phyloP scores from a whole-genome alignment of 2,329 filamentous ascomycete species.

The Xylariaceae sp. region DNA sequence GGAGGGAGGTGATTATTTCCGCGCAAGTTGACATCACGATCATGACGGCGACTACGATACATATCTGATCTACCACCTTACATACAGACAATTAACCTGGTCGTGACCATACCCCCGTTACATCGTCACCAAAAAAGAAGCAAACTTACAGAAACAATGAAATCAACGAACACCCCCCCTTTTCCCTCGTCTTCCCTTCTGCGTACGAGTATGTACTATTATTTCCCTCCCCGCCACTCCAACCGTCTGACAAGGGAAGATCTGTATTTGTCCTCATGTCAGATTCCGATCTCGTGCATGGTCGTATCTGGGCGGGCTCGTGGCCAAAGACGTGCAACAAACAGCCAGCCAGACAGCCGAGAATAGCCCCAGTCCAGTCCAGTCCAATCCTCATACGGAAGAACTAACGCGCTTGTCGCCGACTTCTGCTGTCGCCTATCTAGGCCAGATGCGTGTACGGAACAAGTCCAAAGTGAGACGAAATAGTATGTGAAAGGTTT shows the following conservation, averaged over 20 bases:
- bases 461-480: background rate
- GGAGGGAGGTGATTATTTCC: background rate
- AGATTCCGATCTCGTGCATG: slow-evolving; percentile 27
- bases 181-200: background rate
- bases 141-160: background rate
- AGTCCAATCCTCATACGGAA: too few relatives aligned
- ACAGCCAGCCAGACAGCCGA: too few relatives aligned
- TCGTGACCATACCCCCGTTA: too few relatives aligned
- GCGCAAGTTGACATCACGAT: background rate
- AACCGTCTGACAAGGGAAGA: slow-evolving; percentile 20
- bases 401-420: too few relatives aligned
- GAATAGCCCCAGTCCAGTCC: background rate
- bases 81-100: too few relatives aligned
- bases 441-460: background rate
- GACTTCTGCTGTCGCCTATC: background rate
- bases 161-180: background rate
- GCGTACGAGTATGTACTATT: too few relatives aligned
- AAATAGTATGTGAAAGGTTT: too few relatives aligned
- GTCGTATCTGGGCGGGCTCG: slow-evolving; percentile 18
- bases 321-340: slow-evolving; percentile 13
- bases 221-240: slow-evolving; percentile 3
- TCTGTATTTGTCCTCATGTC: slow-evolving; percentile 22
- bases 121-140: background rate
- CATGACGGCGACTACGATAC: background rate
- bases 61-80: background rate